These are phyloP conservation scores for Jacaranda mimosifolia DNA, from an alignment of 257 asterid species.

Conservation along the genomic window DNA sequence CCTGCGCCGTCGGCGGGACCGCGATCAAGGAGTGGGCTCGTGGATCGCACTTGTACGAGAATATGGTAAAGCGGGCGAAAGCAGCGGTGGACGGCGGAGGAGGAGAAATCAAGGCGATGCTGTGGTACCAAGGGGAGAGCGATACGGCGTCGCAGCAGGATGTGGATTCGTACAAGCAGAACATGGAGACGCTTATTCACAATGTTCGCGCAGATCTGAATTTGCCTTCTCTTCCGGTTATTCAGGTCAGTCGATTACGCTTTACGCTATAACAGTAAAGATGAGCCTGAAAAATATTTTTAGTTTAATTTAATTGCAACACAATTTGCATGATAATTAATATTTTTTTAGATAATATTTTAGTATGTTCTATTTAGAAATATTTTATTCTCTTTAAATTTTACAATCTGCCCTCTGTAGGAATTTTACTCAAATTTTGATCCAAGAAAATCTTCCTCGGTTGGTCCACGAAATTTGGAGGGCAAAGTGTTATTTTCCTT, in stretches of 20 bases:
- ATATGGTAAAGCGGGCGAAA: slow-evolving; percentile 72
- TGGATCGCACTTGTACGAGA: slow-evolving; percentile 65
- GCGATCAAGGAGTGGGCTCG: slow-evolving; percentile 89
- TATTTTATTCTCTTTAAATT: too few relatives aligned
- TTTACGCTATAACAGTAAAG: not conserved
- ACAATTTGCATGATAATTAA: too few relatives aligned
- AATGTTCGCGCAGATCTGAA: slow-evolving; percentile 67
- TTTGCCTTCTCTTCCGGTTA: slow-evolving; percentile 67
- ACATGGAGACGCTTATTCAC: slow-evolving; percentile 61
- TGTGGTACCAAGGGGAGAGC: slow-evolving; percentile 98
- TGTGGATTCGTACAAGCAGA: slow-evolving; percentile 64
- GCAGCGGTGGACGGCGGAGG: slow-evolving; percentile 52
- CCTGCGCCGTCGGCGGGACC: slow-evolving; percentile 95
- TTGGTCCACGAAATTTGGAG: too few relatives aligned
- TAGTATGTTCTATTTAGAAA: too few relatives aligned
- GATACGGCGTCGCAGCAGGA: slow-evolving; percentile 68
- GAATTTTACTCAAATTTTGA: too few relatives aligned
- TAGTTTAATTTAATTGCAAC: too few relatives aligned
- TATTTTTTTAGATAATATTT: too few relatives aligned
- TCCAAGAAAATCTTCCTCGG: too few relatives aligned
- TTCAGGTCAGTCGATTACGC: slow-evolving; percentile 59
- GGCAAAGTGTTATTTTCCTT: too few relatives aligned
- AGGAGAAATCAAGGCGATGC: slow-evolving; percentile 69
- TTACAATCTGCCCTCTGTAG: too few relatives aligned
- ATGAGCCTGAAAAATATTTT: not conserved